Base-by-base conservation (phyloP, 1,284 basidiomycete species). In the Ceratobasidium sp. region DNA sequence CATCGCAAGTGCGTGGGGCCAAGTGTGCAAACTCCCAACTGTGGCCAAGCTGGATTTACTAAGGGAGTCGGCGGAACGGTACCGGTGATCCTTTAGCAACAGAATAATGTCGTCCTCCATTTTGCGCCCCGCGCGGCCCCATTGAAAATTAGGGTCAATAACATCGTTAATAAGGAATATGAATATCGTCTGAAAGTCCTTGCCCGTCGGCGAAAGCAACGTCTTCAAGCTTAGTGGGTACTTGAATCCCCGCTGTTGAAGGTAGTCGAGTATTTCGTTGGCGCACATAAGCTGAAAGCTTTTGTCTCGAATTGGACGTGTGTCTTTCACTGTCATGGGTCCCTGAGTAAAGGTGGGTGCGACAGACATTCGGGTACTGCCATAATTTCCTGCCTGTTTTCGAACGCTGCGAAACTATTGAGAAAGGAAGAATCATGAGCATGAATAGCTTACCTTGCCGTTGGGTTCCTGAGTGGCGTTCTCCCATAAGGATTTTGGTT, bases 31-130 rank as follows among this genome's bases (percentile, higher is more conserved):
- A 69, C 87, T 89, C 0, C 90, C 92, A 0, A 92, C 90, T 1
- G 92, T 88, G 2, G 86, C 86, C n/a, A 96, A 78, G 82, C 89
- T 91, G 70, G 90, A 93, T 59, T 86, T 85, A 73, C 92, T 89
- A 6, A 95, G 82, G 62, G 84, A 81, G 57, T 87, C 83, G 6
- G 86, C 81, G 69, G 85, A 89, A 0, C 93, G 91, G 77, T 95
- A 96, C 71, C 83, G 82, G 59, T 93, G 77, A 7, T 87, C 85
- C 74, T 85, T 89, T 67, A 96, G 76, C 14, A 90, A 81, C 7
- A 83, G 82, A 13, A 90, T 81, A 74, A 91, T 88, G 72, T 94
- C 90, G 50, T 94, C 91, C 72, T 95, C 93, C 70, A 92, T 87
- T 50, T 80, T 82, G 70, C 85, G 85, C 7, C 75, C 70, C 78